Evolutionary conservation across 2,329 filamentous ascomycete species (phyloP), one percentile per base, ranked within the genome.

Genomic region (Aspergillus ochraceus): DNA sequence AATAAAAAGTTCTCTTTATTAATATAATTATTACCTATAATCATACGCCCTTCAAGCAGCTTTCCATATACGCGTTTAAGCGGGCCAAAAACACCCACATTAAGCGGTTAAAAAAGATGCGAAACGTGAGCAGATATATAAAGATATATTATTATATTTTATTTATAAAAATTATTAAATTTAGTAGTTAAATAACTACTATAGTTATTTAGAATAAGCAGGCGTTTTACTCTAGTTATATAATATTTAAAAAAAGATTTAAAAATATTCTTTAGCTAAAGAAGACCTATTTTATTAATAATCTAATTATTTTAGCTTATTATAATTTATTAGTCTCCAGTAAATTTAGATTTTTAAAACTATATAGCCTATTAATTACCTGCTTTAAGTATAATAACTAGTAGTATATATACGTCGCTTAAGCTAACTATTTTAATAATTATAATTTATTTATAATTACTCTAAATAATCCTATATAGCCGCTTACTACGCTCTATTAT

Each of bases 391-490:
- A 22, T 22, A 22, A 22, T 22, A 22, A 54, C 20, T 45, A n/a
- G 32, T 26, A 19, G 24, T 46, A 54, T 45, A 54, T 46, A 54
- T 45, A 46, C 22, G 29, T 11, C 49, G 17, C 26, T 32, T 52
- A 30, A 30, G 17, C 26, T 30, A 30, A 30, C 9, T 54, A 12
- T 54, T 58, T 62, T 36, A 58, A 64, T 62, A 50, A 60, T 50
- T 52, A 30, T 60, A 54, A 64, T 51, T 50, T 57, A 64, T 62
- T 64, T 52, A 53, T 30, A 36, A 39, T 58, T 61, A 11, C 36
- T 54, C 17, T 60, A 39, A 14, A 63, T 57, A 59, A 58, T 51
- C 57, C 11, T 63, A 22, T 24, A 29, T 42, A 39, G 49, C 36
- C 49, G 49, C 30, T 59, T 26, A 39, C 55, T 57, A 20, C 22